Evolutionary conservation across 2,329 filamentous ascomycete genomes (phyloP).

Genomic region (Ascomycota sp.): DNA sequence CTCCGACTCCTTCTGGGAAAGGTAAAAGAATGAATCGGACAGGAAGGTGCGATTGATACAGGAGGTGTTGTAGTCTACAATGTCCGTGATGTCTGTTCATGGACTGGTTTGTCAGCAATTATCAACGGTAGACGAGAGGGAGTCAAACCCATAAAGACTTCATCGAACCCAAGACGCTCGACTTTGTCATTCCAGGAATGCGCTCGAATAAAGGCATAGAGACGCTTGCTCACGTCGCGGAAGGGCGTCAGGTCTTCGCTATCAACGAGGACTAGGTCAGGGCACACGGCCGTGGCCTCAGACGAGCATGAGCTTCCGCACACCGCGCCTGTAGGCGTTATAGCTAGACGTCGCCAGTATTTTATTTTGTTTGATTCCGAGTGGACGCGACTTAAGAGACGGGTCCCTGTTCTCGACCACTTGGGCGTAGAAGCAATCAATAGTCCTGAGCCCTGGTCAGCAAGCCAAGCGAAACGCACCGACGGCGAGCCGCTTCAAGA

Average conservation of each 20-base stretch:
- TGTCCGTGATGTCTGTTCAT: slow-evolving; percentile 57
- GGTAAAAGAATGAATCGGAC: slow-evolving; percentile 55
- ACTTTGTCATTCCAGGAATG: slow-evolving; percentile 62
- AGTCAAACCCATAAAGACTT: slow-evolving; percentile 36
- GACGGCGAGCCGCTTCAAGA: too few species aligned
- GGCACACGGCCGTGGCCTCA: slow-evolving; percentile 65
- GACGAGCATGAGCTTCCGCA: slow-evolving; percentile 71
- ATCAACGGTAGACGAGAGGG: neutral
- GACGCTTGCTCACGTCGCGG: slow-evolving; percentile 62
- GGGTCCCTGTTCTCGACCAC: slow-evolving; percentile 72
- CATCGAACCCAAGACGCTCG: slow-evolving; percentile 77
- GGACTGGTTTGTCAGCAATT: slow-evolving; percentile 2
- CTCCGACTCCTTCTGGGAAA: slow-evolving; percentile 53
- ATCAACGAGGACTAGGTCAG: slow-evolving; percentile 66
- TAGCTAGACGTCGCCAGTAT: slow-evolving; percentile 93
- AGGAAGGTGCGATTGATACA: slow-evolving; percentile 49
- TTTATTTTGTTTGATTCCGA: slow-evolving; percentile 83
- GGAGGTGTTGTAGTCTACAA: slow-evolving; percentile 61
- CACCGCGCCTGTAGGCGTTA: slow-evolving; percentile 52
- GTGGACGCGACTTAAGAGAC: slow-evolving; percentile 45
- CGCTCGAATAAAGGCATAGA: slow-evolving; percentile 52
- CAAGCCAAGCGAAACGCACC: neutral
- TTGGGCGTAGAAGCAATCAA: slow-evolving; percentile 87
- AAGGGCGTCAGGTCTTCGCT: slow-evolving; percentile 77
- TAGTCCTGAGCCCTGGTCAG: slow-evolving; percentile 33